Percentiles rank a stretch among this genome's conserved stretches.
phyloP scores from a whole-genome alignment of 768 basidiomycete genomes.

The Pisolithus orientalis region DNA sequence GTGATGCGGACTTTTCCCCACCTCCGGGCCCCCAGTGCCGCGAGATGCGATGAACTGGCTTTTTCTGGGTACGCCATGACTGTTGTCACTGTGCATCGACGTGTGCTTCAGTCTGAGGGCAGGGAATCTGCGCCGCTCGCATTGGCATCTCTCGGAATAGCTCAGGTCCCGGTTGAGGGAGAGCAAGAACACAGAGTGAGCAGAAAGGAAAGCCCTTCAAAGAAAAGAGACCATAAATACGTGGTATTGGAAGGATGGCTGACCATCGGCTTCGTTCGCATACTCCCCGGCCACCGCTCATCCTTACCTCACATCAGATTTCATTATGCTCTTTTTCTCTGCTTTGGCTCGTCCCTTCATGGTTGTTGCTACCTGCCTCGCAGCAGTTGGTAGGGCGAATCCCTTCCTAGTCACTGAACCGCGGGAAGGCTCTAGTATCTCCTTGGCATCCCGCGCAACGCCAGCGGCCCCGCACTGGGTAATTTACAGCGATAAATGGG shows the following conservation, averaged over 20 bases:
- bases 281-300: too few species aligned
- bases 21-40: not conserved
- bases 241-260: not conserved
- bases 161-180: too few species aligned
- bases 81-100: not conserved
- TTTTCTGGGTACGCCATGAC: not conserved
- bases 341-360: not conserved
- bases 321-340: not conserved
- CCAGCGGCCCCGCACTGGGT: conserved; percentile 35
- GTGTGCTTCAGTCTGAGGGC: not conserved
- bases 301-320: not conserved
- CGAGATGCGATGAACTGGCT: not conserved
- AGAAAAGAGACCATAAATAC: not conserved
- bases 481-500: conserved; percentile 32
- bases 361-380: not conserved
- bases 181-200: not conserved
- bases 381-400: not conserved
- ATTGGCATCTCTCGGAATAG: not conserved
- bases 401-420: not conserved
- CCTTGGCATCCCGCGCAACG: conserved; percentile 1
- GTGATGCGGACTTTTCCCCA: not conserved
- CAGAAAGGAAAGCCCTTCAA: not conserved
- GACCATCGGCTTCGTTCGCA: not conserved
- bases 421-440: not conserved
- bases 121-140: not conserved